These are phyloP conservation scores for Tremella yokohamensis DNA, from an alignment of 768 basidiomycete species.

Conservation along the genomic window DNA sequence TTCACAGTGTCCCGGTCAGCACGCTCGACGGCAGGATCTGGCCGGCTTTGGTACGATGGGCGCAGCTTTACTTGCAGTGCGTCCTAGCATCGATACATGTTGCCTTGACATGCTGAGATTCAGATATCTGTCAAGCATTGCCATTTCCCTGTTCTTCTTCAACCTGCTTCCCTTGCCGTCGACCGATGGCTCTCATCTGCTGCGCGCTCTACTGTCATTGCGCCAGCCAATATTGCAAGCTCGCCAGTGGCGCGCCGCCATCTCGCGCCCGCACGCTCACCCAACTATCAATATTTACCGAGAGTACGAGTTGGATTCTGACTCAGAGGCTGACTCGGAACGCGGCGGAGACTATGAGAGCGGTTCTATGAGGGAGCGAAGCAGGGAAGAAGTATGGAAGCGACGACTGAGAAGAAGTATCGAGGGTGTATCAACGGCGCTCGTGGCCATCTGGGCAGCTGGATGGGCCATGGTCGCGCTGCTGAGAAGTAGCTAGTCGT, in stretches of 20 bases:
- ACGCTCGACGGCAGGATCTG: slow-evolving; percentile 56
- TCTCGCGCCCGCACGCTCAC: neutral
- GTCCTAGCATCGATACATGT: slow-evolving; percentile 58
- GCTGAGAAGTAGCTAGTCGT: slow-evolving; percentile 13
- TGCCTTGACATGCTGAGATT: neutral
- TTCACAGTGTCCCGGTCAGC: slow-evolving; percentile 51
- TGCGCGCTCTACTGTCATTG: slow-evolving; percentile 48
- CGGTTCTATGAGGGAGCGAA: slow-evolving; percentile 3
- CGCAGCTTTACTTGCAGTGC: slow-evolving; percentile 59
- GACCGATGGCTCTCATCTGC: slow-evolving; percentile 68
- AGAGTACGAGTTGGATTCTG: slow-evolving; percentile 31
- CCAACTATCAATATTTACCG: slow-evolving; percentile 22
- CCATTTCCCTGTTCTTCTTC: slow-evolving; percentile 75
- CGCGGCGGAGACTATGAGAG: slow-evolving; percentile 11
- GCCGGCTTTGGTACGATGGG: slow-evolving; percentile 19
- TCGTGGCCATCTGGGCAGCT: slow-evolving; percentile 14
- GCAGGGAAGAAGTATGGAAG: slow-evolving; percentile 26
- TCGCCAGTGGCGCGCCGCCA: neutral
- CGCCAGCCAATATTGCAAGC: slow-evolving; percentile 2
- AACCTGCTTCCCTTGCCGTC: slow-evolving; percentile 71
- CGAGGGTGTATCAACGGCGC: slow-evolving; percentile 17
- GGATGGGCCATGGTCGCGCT: slow-evolving; percentile 20
- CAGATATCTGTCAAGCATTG: slow-evolving; percentile 55
- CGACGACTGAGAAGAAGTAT: slow-evolving; percentile 25
- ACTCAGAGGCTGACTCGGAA: slow-evolving; percentile 24